These are phyloP conservation scores for Hura crepitans DNA, from an alignment of 441 rosid genomes.

Conservation along the genomic window DNA sequence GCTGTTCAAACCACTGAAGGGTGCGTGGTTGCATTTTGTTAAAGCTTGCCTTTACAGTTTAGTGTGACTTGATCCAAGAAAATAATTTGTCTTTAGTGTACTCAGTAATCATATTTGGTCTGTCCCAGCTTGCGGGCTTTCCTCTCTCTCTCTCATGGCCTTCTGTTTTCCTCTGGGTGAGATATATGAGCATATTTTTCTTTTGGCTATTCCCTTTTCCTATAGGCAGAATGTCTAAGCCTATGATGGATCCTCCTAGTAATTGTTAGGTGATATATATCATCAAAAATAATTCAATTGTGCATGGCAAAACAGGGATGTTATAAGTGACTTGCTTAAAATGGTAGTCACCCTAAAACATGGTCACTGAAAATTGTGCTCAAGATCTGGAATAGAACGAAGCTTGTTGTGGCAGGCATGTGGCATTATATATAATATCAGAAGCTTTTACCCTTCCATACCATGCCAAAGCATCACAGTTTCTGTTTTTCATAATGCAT, in stretches of 20 bases:
- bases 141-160: not conserved
- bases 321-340: not conserved
- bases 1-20: not conserved
- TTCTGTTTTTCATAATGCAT: not conserved
- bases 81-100: not conserved
- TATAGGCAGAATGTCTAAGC: not conserved
- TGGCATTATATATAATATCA: not conserved
- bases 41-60: not conserved
- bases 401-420: not conserved
- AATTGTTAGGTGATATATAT: too few species aligned
- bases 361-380: not conserved
- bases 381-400: not conserved
- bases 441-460: not conserved
- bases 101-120: not conserved
- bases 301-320: not conserved
- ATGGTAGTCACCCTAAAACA: conserved; percentile 5
- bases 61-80: not conserved
- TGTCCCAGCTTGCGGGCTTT: not conserved
- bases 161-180: not conserved
- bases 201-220: not conserved
- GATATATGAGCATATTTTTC: not conserved
- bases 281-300: not conserved
- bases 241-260: not conserved
- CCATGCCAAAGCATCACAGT: not conserved
- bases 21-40: conserved; percentile 5